Evolutionary conservation across 1,284 basidiomycete species (phyloP), one percentile per base, ranked within the genome.

Genomic region (Coniferiporia sulphurascens): DNA sequence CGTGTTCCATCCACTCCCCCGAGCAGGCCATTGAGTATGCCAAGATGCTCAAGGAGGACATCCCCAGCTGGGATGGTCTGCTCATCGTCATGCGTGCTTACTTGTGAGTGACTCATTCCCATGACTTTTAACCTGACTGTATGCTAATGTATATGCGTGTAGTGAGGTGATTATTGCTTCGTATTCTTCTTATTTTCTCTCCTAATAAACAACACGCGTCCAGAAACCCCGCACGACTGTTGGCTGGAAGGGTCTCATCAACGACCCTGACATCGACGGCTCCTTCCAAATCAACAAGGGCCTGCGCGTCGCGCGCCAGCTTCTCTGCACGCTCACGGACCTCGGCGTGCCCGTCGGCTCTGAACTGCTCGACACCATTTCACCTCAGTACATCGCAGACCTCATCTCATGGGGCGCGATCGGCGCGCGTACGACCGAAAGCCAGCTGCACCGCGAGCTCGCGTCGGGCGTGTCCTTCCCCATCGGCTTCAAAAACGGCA

Each of bases 401-500:
- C 78, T 97, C 58, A 89, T 89, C 70, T 92, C 92, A 55, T 99
- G 96, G 96, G 96, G 96, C 53, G 96, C 96, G 4, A 98, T 98
- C 64, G 96, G 96, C 48, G 96, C 97, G 1, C 83, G 96, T 58
- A 99, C 96, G 13, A 99, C 96, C 58, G 91, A 97, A 74, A 91
- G 88, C 4, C 95, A 97, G 72, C 84, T 97, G 9, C 94, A 96
- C 70, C 86, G 94, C 61, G 95, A 97, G 75, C 87, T 96, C 54
- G 91, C 93, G 2, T 89, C 85, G n/a, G 92, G 91, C 69, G 84
- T 89, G 35, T 92, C 90, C 52, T 92, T 93, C 83, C 91, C 92
- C 12, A 89, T 93, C 63, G 92, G 96, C n/a, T 99, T 99, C 87
- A 99, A 99, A 76, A 99, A 99, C 73, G 95, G 95, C 56, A 98